phyloP scores from a whole-genome alignment of 805 yeast species.

The Cyberlindnera mrakii region DNA sequence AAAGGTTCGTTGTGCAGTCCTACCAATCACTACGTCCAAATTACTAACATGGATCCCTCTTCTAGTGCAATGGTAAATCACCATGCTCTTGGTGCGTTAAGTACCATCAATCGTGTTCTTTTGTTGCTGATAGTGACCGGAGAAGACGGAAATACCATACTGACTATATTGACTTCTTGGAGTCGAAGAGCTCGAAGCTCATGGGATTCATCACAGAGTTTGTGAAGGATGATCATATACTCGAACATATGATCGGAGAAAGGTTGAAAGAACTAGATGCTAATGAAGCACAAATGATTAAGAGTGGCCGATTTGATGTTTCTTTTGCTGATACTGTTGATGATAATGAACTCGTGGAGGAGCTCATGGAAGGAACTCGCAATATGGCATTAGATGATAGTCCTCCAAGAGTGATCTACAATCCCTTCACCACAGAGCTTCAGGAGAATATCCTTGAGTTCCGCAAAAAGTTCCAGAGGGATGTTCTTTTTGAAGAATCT shows the following conservation, averaged over 20 bases:
- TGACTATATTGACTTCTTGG: slow-evolving; percentile 26
- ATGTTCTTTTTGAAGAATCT: neutral
- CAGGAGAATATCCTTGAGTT: neutral
- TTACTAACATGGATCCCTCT: neutral
- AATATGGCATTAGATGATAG: neutral
- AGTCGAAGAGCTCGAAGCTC: slow-evolving; percentile 18
- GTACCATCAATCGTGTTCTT: slow-evolving; percentile 1
- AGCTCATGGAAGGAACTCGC: neutral
- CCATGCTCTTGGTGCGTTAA: slow-evolving; percentile 2
- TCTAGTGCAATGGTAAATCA: slow-evolving; percentile 4
- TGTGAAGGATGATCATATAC: slow-evolving; percentile 19
- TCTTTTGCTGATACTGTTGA: neutral
- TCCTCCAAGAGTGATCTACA: neutral
- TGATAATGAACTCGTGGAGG: neutral
- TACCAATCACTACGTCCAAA: neutral
- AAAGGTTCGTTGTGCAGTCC: neutral
- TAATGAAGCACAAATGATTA: neutral
- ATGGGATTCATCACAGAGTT: slow-evolving; percentile 19
- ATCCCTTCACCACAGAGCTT: neutral
- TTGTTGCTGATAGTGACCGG: slow-evolving; percentile 17
- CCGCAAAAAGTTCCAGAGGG: neutral
- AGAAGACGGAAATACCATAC: slow-evolving; percentile 29
- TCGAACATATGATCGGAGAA: slow-evolving; percentile 3
- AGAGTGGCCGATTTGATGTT: too few relatives aligned
- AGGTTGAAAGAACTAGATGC: slow-evolving; percentile 3